A percentile compares a stretch with the other conserved stretches of the same genome.
Evolutionary conservation across 1,139 yeast genomes (phyloP).

Genomic region (Lodderomyces pseudojiufengensis): DNA sequence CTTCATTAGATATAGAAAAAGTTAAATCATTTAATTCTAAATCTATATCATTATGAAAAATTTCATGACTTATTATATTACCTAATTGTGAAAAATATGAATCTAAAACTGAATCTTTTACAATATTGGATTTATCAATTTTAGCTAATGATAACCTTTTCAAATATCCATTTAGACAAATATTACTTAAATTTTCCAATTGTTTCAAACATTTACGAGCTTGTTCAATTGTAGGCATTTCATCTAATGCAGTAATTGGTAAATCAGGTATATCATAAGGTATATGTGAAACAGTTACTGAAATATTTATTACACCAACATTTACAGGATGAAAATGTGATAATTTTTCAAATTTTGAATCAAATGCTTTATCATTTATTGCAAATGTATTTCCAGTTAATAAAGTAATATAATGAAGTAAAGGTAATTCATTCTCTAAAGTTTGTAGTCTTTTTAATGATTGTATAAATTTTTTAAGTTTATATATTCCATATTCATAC

Average conservation of each 20-base stretch:
- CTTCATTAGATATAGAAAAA: conserved; percentile 15
- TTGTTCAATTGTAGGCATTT: conserved; percentile 27
- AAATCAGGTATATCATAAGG: conserved; percentile 40
- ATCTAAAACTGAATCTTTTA: conserved; percentile 4
- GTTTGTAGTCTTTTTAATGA: conserved; percentile 16
- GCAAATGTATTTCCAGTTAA: conserved; percentile 46
- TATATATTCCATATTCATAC: conserved; percentile 37
- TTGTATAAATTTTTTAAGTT: conserved; percentile 24
- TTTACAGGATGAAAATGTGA: conserved; percentile 40
- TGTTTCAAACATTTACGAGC: conserved; percentile 34
- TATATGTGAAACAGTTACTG: conserved; percentile 36
- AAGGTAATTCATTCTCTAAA: conserved; percentile 16
- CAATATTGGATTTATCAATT: conserved; percentile 22
- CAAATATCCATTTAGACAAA: conserved; percentile 47
- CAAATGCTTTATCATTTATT: conserved; percentile 45
- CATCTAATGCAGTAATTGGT: conserved; percentile 26
- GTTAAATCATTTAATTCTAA: conserved; percentile 16
- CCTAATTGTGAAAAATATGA: conserved; percentile 10
- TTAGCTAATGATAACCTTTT: conserved; percentile 43
- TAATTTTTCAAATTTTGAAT: conserved; percentile 39
- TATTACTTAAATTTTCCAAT: conserved; percentile 32
- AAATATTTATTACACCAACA: conserved; percentile 25
- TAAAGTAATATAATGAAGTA: conserved; percentile 37
- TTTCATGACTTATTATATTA: conserved; percentile 6
- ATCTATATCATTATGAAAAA: conserved; percentile 14